phyloP scores from a whole-genome alignment of 2,329 filamentous ascomycete genomes.

The Cladorrhinum sp. region DNA sequence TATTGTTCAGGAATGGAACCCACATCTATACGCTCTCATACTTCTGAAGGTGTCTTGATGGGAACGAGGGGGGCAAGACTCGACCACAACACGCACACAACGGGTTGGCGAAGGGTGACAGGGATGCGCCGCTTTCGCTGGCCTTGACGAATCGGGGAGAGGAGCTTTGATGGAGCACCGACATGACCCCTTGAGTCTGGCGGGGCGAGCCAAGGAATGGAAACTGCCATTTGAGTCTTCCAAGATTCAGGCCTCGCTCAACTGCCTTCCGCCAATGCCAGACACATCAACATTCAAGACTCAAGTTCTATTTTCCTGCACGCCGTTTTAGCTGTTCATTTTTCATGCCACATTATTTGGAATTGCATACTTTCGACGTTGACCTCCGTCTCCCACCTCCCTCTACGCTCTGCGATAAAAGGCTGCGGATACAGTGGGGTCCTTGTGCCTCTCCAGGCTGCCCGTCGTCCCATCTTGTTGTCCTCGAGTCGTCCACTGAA shows the following conservation, averaged over 20 bases:
- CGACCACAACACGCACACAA: neutral
- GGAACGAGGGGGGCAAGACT: no score
- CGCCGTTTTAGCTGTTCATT: neutral
- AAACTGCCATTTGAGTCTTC: neutral
- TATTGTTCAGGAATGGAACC: no score
- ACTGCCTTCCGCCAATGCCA: neutral
- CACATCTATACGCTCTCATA: no score
- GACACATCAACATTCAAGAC: neutral
- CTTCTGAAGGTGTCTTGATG: no score
- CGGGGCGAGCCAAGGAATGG: neutral
- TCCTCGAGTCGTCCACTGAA: neutral
- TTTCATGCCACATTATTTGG: neutral
- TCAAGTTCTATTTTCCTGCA: no score
- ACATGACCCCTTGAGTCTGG: neutral
- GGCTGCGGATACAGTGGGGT: neutral
- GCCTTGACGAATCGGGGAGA: neutral
- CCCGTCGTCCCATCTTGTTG: neutral
- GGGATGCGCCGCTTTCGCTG: neutral
- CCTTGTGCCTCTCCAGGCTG: neutral
- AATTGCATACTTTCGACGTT: neutral
- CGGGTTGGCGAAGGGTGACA: neutral
- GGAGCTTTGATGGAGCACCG: neutral
- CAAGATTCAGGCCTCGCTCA: neutral
- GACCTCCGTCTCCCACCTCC: neutral
- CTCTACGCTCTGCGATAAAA: neutral